A percentile compares a stretch with the other conserved stretches of the same genome.
Conservation (phyloP, 805 yeast species). For the Cyberlindnera maritima region DNA sequence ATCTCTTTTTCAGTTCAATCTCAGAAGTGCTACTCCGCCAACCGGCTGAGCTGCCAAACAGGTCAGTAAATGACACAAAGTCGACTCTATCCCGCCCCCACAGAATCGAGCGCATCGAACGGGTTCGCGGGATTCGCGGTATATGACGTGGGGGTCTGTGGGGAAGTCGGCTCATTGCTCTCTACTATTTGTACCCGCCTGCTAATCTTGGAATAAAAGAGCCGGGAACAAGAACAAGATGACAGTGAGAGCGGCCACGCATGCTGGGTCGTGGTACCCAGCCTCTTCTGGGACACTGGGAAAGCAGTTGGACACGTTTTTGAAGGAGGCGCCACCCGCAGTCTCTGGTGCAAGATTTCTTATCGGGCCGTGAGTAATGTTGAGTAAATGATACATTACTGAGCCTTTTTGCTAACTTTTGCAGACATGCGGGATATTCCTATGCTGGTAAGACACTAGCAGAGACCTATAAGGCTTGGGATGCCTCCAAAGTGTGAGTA, state of each 20-base stretch:
- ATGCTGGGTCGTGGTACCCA: constrained; percentile 90
- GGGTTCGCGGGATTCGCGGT: not conserved
- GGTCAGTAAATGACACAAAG: not conserved
- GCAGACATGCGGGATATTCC: constrained; percentile 84
- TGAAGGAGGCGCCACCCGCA: constrained; percentile 35
- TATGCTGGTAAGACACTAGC: constrained; percentile 80
- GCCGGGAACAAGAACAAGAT: not conserved
- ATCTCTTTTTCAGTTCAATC: too few relatives aligned
- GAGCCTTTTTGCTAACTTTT: constrained; percentile 1
- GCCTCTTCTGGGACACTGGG: constrained; percentile 41
- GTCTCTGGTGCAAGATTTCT: constrained; percentile 46
- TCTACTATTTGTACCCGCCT: too few relatives aligned
- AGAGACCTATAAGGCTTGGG: constrained; percentile 72
- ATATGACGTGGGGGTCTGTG: not conserved
- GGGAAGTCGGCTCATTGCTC: not conserved
- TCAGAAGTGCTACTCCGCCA: too few relatives aligned
- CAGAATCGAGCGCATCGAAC: not conserved
- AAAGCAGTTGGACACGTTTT: constrained; percentile 47
- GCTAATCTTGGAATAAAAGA: too few relatives aligned
- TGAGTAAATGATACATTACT: not conserved
- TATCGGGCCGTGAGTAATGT: constrained; percentile 47
- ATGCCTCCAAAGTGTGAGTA: constrained; percentile 42
- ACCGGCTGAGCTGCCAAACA: not conserved
- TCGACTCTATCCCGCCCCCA: not conserved
- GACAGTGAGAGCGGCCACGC: constrained; percentile 41